phyloP scores from a whole-genome alignment of 352 stramenopile genomes.

The Plasmopara muralis region DNA sequence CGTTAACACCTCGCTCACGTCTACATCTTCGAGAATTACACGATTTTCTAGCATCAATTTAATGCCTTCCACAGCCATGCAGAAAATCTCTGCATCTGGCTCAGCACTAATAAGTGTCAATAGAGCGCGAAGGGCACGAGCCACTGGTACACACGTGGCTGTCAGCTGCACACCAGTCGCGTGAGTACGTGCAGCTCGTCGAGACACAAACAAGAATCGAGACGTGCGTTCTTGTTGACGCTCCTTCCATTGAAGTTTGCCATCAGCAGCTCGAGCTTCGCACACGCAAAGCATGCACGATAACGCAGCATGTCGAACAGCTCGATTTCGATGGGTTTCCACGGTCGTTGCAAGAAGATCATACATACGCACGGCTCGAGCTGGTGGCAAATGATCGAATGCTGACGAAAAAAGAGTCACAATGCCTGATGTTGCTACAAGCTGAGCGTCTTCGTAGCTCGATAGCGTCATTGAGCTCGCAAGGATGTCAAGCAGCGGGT shows the following conservation, averaged over 20 bases:
- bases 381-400: conserved; percentile 73
- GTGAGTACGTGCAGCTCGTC: conserved; percentile 30
- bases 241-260: conserved; percentile 63
- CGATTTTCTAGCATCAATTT: conserved; percentile 76
- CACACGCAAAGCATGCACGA: conserved; percentile 66
- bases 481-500: conserved; percentile 70
- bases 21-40: conserved; percentile 68
- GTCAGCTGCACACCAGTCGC: conserved; percentile 19
- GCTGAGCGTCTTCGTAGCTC: conserved; percentile 34
- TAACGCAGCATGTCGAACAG: conserved; percentile 55
- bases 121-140: conserved; percentile 50
- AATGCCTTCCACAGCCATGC: conserved; percentile 69
- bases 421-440: conserved; percentile 48
- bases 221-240: conserved; percentile 53
- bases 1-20: conserved; percentile 71
- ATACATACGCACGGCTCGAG: conserved; percentile 69
- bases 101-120: conserved; percentile 76
- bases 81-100: conserved; percentile 53
- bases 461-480: conserved; percentile 59
- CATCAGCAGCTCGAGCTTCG: conserved; percentile 49
- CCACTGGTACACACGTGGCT: conserved; percentile 50
- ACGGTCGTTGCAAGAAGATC: conserved; percentile 62
- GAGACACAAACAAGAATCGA: conserved; percentile 63
- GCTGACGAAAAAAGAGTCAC: conserved; percentile 70
- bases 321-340: conserved; percentile 56